Conservation (phyloP, 805 yeast species). For the Nematodospora valgi region DNA sequence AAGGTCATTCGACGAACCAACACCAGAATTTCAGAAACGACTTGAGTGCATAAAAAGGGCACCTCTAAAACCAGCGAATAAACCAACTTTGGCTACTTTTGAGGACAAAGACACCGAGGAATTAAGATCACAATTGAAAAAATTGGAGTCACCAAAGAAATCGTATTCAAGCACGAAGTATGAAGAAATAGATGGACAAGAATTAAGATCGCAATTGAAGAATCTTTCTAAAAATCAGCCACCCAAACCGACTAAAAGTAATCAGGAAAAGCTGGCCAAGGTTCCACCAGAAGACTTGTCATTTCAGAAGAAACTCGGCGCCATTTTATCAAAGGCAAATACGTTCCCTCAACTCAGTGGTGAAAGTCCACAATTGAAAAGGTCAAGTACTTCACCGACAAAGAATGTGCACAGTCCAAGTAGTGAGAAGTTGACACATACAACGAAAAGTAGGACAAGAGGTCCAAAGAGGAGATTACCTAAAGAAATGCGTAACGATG, state of each 20-base stretch:
- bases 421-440: slow-evolving; percentile 35
- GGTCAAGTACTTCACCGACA: slow-evolving; percentile 5
- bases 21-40: slow-evolving; percentile 7
- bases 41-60: slow-evolving; percentile 4
- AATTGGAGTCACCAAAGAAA: slow-evolving; percentile 14
- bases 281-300: slow-evolving; percentile 6
- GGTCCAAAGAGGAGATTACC: slow-evolving; percentile 55
- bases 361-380: neutral
- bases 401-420: slow-evolving; percentile 4
- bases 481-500: slow-evolving; percentile 12
- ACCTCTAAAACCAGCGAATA: slow-evolving; percentile 19
- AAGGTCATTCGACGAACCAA: neutral
- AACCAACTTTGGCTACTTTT: slow-evolving; percentile 16
- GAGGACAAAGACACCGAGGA: slow-evolving; percentile 20
- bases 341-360: slow-evolving; percentile 3
- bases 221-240: neutral
- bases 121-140: slow-evolving; percentile 22
- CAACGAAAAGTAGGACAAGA: slow-evolving; percentile 44
- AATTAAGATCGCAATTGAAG: slow-evolving; percentile 2
- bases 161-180: neutral
- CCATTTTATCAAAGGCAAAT: slow-evolving; percentile 4
- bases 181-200: slow-evolving; percentile 6
- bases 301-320: slow-evolving; percentile 8
- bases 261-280: neutral
- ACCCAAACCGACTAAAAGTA: too few species aligned